A percentile compares a stretch with the other conserved stretches of the same genome.
Evolutionary conservation across 2,329 filamentous ascomycete species (phyloP).

Genomic region (Taxawa tesnikishii): DNA sequence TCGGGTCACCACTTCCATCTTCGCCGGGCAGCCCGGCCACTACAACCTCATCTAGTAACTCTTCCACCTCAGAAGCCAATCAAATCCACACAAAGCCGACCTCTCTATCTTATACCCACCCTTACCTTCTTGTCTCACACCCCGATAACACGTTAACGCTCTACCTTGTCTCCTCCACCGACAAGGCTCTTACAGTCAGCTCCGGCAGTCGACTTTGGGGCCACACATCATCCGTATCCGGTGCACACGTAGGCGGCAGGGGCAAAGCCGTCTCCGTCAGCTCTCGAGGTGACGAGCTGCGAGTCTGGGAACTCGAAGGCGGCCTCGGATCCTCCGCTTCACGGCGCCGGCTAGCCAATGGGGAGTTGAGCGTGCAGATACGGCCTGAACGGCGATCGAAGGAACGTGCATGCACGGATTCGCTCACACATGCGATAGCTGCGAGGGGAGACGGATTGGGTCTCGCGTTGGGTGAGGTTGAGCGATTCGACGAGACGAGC

Average conservation of each 20-base stretch:
- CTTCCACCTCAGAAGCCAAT: conserved; percentile 12
- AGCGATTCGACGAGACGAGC: conserved; percentile 19
- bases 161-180: conserved; percentile 66
- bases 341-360: conserved; percentile 27
- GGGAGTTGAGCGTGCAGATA: conserved; percentile 43
- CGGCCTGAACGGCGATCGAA: conserved; percentile 13
- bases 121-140: conserved; percentile 73
- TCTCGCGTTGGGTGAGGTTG: conserved; percentile 16
- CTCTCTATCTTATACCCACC: conserved; percentile 51
- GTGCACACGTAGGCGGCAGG: conserved; percentile 69
- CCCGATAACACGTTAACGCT: conserved; percentile 80
- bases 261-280: conserved; percentile 89
- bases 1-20: conserved; percentile 7
- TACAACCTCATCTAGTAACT: conserved; percentile 7
- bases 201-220: conserved; percentile 72
- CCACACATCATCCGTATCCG: conserved; percentile 79
- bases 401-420: conserved; percentile 5
- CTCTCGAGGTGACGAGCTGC: conserved; percentile 51
- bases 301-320: conserved; percentile 83
- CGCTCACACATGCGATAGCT: conserved; percentile 14
- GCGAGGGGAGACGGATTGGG: conserved; percentile 20
- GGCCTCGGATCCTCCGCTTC: conserved; percentile 38
- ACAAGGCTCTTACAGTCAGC: conserved; percentile 53
- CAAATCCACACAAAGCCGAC: conserved; percentile 30
- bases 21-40: conserved; percentile 11